Percentiles rank a stretch among this genome's conserved stretches.
phyloP scores from a whole-genome alignment of 140 eudicot species.

The Flaveria floridana region DNA sequence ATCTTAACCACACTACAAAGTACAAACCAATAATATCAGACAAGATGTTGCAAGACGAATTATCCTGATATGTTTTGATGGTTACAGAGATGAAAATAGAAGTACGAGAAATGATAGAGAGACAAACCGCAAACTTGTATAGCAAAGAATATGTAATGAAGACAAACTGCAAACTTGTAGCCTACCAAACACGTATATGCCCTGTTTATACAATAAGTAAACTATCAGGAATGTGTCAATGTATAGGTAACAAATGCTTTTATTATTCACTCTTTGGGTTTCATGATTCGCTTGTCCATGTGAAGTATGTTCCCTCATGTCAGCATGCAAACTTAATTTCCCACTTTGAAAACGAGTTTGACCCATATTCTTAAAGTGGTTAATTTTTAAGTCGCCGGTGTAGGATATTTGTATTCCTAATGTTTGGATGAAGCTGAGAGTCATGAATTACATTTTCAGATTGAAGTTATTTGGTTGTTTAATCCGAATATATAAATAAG shows the following conservation, averaged over 20 bases:
- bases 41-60: slow-evolving; percentile 4
- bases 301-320: background rate
- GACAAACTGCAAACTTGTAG: slow-evolving; percentile 21
- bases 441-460: no score
- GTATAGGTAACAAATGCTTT: background rate
- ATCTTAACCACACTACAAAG: background rate
- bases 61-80: background rate
- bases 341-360: background rate
- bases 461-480: no score
- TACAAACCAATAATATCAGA: background rate
- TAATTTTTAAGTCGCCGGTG: background rate
- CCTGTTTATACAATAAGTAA: slow-evolving; percentile 22
- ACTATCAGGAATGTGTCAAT: slow-evolving; percentile 12
- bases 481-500: no score
- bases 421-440: no score
- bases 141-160: slow-evolving; percentile 22
- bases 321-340: background rate
- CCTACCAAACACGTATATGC: slow-evolving; percentile 39
- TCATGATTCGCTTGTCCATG: background rate
- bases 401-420: no score
- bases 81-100: background rate
- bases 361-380: background rate
- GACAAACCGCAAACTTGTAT: background rate
- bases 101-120: slow-evolving; percentile 1
- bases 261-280: background rate